Conservation (phyloP, 2,329 filamentous ascomycete genomes). For the Colletotrichum eremochloae region DNA sequence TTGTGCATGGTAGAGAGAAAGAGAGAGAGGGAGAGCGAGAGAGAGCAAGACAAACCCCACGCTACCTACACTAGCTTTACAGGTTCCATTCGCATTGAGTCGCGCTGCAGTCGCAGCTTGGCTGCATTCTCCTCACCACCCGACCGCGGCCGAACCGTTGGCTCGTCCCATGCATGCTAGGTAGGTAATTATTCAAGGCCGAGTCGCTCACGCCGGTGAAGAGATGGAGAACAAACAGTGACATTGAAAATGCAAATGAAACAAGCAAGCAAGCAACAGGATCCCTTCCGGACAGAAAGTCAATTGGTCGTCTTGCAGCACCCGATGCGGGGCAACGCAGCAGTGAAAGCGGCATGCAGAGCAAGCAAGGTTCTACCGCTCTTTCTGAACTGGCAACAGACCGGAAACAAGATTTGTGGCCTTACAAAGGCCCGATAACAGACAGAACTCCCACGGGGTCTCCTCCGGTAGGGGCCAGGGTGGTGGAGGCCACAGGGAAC, state of each 20-base stretch:
- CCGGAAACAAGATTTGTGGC: slow-evolving; percentile 32
- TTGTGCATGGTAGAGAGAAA: not conserved
- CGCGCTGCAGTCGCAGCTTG: slow-evolving; percentile 15
- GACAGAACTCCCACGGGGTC: slow-evolving; percentile 5
- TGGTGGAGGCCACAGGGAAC: not conserved
- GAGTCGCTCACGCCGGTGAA: slow-evolving; percentile 20
- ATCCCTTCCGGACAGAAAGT: not conserved
- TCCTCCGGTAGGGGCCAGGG: not conserved
- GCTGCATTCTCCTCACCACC: slow-evolving; percentile 7
- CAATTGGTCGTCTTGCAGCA: slow-evolving; percentile 13
- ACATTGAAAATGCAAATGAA: not conserved
- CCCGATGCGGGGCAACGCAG: not conserved
- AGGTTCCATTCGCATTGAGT: not conserved
- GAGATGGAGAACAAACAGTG: not conserved
- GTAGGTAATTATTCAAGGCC: not conserved
- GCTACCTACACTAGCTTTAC: not conserved
- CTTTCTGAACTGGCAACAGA: not conserved
- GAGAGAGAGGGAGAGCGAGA: not conserved
- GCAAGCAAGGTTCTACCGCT: slow-evolving; percentile 2
- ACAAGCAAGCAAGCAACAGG: not conserved
- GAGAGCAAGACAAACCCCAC: slow-evolving; percentile 1
- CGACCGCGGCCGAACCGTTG: not conserved
- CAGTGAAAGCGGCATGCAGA: slow-evolving; percentile 1
- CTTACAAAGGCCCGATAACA: slow-evolving; percentile 32
- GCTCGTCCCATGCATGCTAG: not conserved